phyloP scores from a whole-genome alignment of 345 rosid species.

The Dipteronia sinensis region DNA sequence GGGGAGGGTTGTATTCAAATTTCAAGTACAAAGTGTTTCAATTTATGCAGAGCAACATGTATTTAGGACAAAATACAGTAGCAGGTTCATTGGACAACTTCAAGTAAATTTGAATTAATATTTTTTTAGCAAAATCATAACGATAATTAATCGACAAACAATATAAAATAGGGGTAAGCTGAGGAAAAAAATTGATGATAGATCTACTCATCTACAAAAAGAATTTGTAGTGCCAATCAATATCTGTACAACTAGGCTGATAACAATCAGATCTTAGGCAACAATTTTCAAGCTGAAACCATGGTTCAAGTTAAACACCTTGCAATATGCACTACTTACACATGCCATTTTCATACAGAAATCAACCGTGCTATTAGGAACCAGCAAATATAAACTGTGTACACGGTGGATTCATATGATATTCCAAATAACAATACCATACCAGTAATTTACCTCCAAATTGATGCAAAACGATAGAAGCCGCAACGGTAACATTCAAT shows the following conservation, averaged over 20 bases:
- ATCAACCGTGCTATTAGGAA: not conserved
- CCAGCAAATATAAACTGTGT: not conserved
- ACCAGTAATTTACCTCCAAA: conserved; percentile 67
- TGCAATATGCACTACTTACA: not conserved
- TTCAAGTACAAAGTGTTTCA: not conserved
- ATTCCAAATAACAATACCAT: not conserved
- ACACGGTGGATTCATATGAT: not conserved
- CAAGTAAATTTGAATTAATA: not conserved
- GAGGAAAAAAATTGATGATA: not conserved
- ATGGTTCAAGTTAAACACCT: not conserved
- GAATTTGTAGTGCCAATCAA: not conserved
- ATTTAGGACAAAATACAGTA: not conserved
- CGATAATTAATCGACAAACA: not conserved
- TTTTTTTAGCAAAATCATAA: not conserved
- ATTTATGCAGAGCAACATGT: not conserved
- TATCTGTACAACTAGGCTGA: not conserved
- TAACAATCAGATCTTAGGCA: not conserved
- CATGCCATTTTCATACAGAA: not conserved
- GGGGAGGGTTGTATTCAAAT: no score
- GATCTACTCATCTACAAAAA: not conserved
- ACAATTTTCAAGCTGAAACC: not conserved
- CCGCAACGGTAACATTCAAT: conserved; percentile 91
- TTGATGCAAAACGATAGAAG: conserved; percentile 92
- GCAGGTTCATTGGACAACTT: not conserved
- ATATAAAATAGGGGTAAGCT: not conserved